Percentiles rank a stretch among this genome's conserved stretches.
These are phyloP conservation scores for Plectosphaerella plurivora DNA, from an alignment of 2,329 filamentous ascomycete species.

Conservation along the genomic window DNA sequence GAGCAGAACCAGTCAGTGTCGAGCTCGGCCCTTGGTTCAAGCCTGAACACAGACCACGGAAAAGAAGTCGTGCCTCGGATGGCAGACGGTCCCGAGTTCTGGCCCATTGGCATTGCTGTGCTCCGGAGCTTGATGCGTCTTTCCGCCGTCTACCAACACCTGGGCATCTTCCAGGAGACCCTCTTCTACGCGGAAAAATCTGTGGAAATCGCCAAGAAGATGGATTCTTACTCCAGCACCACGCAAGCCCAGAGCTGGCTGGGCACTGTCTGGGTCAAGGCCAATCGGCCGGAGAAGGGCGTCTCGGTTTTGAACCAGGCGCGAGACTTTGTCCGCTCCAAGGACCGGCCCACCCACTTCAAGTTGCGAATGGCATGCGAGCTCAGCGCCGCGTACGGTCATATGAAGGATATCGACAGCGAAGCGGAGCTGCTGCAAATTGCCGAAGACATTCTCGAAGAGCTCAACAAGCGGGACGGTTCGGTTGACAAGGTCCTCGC, in stretches of 20 bases:
- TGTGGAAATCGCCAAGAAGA: constrained; percentile 67
- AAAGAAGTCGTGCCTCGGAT: constrained; percentile 32
- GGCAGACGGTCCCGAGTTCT: constrained; percentile 58
- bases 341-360: constrained; percentile 37
- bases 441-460: constrained; percentile 40
- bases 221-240: constrained; percentile 55
- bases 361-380: constrained; percentile 47
- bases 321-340: constrained; percentile 39
- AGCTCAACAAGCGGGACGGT: neutral
- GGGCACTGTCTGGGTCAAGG: constrained; percentile 50
- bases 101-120: constrained; percentile 72
- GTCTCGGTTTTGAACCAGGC: constrained; percentile 50
- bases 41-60: constrained; percentile 3
- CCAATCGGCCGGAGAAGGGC: constrained; percentile 56
- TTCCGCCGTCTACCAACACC: constrained; percentile 73
- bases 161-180: constrained; percentile 85
- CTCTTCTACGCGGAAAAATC: constrained; percentile 85
- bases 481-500: constrained; percentile 23
- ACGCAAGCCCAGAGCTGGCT: constrained; percentile 52
- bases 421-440: constrained; percentile 38
- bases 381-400: constrained; percentile 51
- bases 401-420: constrained; percentile 38
- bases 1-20: neutral
- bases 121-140: constrained; percentile 69
- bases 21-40: constrained; percentile 16